Base-by-base conservation (phyloP, 1,284 basidiomycete genomes). In the Salmacisia buchloeana region DNA sequence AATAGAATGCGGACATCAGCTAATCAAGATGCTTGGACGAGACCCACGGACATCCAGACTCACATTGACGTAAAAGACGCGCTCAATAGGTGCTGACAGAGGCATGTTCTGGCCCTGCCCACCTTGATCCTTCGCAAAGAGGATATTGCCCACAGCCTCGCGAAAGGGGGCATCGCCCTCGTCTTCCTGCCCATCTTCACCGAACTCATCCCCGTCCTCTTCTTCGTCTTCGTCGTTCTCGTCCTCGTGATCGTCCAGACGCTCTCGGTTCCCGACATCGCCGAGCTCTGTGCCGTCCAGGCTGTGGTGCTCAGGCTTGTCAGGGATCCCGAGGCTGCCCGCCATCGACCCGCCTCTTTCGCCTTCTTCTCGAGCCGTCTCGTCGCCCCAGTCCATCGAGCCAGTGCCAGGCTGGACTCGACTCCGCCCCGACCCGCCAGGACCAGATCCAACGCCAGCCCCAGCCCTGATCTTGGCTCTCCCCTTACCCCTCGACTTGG, bases 11-110 rank as follows among this genome's bases (percentile, higher is more conserved):
- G 10, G 7, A 27, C 9, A 9, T 10, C n/a, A 49, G 23, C 25
- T 12, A 25, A 39, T 25, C 15, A 31, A 58, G 57, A 38, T 15
- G 18, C 27, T 10, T 36, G 25, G 36, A 25, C 4, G 33, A 58
- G 57, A 38, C 21, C 15, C 27, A 36, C n/a, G 25, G 36, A 25
- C 4, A 9, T 4, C 15, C n/a, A 54, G 65, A 12, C 67, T 67
- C 75, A 89, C 86, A 78, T 97, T 97, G 81, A 97, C 92, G 81
- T 97, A 97, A 77, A 89, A 91, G 43, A 97, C 61, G 59, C 67
- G 58, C 25, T 58, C 57, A 60, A 76, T 76, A 5, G 60, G 67
- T 3, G 68, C 66, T 2, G 68, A 41, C 1, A 74, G 65, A 1
- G 63, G 46, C 1, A 54, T 36, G 18, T 65, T 63, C 6, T 85